A percentile compares a stretch with the other conserved stretches of the same genome.
These are phyloP conservation scores for Sporothrix mexicana DNA, from an alignment of 2,329 filamentous ascomycete genomes.

Conservation along the genomic window DNA sequence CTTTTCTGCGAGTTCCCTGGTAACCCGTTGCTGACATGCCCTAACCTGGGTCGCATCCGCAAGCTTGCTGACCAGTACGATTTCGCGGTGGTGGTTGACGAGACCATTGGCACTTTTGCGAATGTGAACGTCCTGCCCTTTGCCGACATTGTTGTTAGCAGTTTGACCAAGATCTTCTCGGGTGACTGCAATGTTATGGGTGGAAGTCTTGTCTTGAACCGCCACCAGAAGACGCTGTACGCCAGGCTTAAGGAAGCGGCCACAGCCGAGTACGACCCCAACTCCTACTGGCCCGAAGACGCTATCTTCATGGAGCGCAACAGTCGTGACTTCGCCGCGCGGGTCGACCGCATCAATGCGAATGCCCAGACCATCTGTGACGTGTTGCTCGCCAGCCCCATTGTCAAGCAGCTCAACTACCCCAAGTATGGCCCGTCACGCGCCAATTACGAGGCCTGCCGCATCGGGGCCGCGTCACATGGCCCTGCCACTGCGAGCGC, in stretches of 20 bases:
- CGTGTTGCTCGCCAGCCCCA: constrained; percentile 64
- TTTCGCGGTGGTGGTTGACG: constrained; percentile 90
- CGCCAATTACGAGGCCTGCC: constrained; percentile 74
- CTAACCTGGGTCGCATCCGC: constrained; percentile 83
- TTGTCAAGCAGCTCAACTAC: constrained; percentile 83
- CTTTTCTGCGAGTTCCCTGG: constrained; percentile 96
- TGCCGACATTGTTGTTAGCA: constrained; percentile 91
- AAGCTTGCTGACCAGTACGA: constrained; percentile 79
- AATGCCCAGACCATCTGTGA: constrained; percentile 86
- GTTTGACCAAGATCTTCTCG: constrained; percentile 95
- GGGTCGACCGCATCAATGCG: constrained; percentile 82
- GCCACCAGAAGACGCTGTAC: constrained; percentile 60
- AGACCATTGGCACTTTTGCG: constrained; percentile 95
- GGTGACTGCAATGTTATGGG: constrained; percentile 99
- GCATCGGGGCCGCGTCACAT: constrained; percentile 60
- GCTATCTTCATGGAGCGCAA: constrained; percentile 95
- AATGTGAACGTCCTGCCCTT: constrained; percentile 92
- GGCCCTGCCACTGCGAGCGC: constrained; percentile 75
- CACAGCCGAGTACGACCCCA: constrained; percentile 69
- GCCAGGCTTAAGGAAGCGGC: constrained; percentile 69
- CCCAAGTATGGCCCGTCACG: constrained; percentile 71
- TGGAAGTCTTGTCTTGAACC: constrained; percentile 71
- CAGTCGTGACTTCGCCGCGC: constrained; percentile 84
- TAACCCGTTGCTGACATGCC: constrained; percentile 86
- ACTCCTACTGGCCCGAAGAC: constrained; percentile 94